Percentiles rank a stretch among this genome's conserved stretches.
Evolutionary conservation across 176 grass and related monocot genomes (phyloP).

Genomic region (Musa itinerans): DNA sequence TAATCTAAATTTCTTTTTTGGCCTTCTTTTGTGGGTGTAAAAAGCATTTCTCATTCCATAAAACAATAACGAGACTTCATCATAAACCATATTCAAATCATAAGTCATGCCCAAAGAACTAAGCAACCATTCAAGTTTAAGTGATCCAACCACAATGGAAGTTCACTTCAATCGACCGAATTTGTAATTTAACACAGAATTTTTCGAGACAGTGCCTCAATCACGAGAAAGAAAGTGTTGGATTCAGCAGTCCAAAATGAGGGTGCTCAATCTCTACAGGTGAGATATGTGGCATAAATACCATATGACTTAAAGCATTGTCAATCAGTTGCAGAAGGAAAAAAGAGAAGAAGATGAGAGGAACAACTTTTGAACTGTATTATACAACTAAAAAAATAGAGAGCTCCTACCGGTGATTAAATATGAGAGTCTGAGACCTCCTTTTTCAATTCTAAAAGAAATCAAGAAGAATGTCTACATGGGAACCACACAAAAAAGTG

Average conservation of each 20-base stretch:
- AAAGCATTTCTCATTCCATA: too few species aligned
- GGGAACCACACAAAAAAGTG: too few species aligned
- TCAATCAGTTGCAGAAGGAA: constrained; percentile 41
- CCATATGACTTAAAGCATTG: constrained; percentile 30
- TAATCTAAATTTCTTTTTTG: too few species aligned
- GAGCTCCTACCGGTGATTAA: background rate
- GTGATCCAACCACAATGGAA: too few species aligned
- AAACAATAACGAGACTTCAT: too few species aligned
- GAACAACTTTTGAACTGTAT: background rate
- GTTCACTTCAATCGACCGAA: too few species aligned
- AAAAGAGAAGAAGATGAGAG: background rate
- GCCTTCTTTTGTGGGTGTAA: too few species aligned
- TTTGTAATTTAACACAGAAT: background rate
- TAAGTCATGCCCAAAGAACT: too few species aligned
- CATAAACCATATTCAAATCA: too few species aligned
- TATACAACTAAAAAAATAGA: background rate
- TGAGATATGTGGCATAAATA: constrained; percentile 15
- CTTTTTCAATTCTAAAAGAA: too few species aligned
- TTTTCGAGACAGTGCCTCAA: constrained; percentile 42
- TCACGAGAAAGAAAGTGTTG: constrained; percentile 33
- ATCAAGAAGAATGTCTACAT: too few species aligned
- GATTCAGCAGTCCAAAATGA: constrained; percentile 33
- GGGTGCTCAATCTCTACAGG: constrained; percentile 34
- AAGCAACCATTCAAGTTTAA: too few species aligned
- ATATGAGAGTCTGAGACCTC: background rate